Evolutionary conservation across 2,329 filamentous ascomycete species (phyloP).

Genomic region (Pleurostoma richardsiae): DNA sequence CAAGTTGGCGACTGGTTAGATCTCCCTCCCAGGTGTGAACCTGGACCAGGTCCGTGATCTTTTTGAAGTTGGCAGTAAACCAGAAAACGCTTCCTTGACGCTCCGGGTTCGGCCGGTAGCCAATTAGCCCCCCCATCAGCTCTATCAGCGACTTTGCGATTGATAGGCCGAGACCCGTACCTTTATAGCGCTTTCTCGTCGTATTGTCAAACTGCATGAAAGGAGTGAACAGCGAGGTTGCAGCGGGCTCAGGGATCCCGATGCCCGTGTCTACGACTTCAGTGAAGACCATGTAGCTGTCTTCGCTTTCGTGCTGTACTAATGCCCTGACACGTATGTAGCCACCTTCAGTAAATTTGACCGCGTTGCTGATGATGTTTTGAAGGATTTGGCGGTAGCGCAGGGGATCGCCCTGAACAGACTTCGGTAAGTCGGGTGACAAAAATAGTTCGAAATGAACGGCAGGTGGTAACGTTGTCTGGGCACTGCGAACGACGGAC

Average conservation of each 20-base stretch:
- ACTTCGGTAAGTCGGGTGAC: conserved; percentile 39
- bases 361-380: conserved; percentile 55
- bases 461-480: conserved; percentile 36
- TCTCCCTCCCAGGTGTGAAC: conserved; percentile 15
- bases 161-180: conserved; percentile 71
- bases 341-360: conserved; percentile 65
- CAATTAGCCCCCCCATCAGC: conserved; percentile 58
- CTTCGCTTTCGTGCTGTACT: conserved; percentile 32
- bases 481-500: conserved; percentile 44
- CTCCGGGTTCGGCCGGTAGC: conserved; percentile 35
- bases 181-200: conserved; percentile 72
- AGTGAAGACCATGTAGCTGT: conserved; percentile 52
- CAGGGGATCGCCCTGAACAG: conserved; percentile 50
- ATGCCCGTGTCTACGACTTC: conserved; percentile 74
- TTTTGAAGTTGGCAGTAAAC: conserved; percentile 39
- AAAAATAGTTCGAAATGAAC: conserved; percentile 39
- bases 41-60: conserved; percentile 24
- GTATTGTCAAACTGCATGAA: conserved; percentile 81
- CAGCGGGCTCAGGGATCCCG: conserved; percentile 46
- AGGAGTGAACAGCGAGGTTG: conserved; percentile 53
- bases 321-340: conserved; percentile 62
- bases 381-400: conserved; percentile 59
- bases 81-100: conserved; percentile 45
- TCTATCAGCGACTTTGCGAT: conserved; percentile 79
- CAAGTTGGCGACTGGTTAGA: conserved; percentile 3